Evolutionary conservation across 2,329 filamentous ascomycete genomes (phyloP).

Genomic region (Fusarium stilboides): DNA sequence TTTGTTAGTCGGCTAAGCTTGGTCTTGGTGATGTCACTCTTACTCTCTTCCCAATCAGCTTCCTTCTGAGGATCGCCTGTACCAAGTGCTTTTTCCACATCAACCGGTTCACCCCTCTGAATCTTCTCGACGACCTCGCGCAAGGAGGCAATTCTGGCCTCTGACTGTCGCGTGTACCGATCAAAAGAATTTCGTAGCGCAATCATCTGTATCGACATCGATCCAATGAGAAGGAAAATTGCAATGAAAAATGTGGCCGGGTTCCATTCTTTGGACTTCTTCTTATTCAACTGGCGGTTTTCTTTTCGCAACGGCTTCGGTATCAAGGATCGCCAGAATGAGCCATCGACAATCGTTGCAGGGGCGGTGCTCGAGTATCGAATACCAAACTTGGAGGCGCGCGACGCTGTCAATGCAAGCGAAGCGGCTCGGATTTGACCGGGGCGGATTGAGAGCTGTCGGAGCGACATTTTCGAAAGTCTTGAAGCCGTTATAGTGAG

Average conservation of each 20-base stretch:
- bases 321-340: constrained; percentile 79
- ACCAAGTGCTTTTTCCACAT: constrained; percentile 87
- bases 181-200: constrained; percentile 81
- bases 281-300: constrained; percentile 56
- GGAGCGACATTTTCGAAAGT: constrained; percentile 37
- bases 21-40: constrained; percentile 41
- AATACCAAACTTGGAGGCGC: constrained; percentile 20
- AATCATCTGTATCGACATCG: constrained; percentile 95
- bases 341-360: constrained; percentile 68
- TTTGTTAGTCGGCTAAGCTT: constrained; percentile 26
- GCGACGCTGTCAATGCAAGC: constrained; percentile 7
- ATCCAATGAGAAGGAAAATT: constrained; percentile 90
- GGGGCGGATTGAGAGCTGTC: constrained; percentile 20
- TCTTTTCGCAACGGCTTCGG: constrained; percentile 74
- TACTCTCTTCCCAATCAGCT: constrained; percentile 89
- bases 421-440: constrained; percentile 14
- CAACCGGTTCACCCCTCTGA: constrained; percentile 81
- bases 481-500: constrained; percentile 8
- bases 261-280: constrained; percentile 78
- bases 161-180: constrained; percentile 80
- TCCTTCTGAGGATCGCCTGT: constrained; percentile 83
- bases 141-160: constrained; percentile 82
- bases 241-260: constrained; percentile 86
- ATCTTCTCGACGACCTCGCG: constrained; percentile 82
- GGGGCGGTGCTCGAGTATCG: constrained; percentile 58